Conservation (phyloP, 2,329 filamentous ascomycete species). For the Colletotrichum chlorophyti region DNA sequence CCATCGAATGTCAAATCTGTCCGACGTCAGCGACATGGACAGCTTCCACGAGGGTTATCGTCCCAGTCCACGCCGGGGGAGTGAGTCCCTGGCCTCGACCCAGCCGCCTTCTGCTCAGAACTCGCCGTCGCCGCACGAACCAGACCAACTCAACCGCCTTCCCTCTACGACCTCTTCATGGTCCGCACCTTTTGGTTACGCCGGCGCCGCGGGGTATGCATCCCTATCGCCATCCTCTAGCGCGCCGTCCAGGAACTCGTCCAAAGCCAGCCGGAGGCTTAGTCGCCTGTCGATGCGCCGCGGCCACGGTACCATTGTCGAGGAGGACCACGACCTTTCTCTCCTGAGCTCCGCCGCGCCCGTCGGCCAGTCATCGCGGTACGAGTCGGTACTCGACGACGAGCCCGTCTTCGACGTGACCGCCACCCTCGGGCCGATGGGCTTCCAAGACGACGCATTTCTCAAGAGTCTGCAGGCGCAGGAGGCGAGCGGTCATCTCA, state of each 20-base stretch:
- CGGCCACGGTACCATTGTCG: conserved; percentile 38
- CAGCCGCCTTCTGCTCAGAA: conserved; percentile 40
- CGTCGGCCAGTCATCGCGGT: conserved; percentile 42
- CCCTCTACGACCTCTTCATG: conserved; percentile 30
- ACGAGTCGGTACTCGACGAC: conserved; percentile 38
- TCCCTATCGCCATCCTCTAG: conserved; percentile 25
- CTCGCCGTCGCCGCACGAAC: conserved; percentile 1
- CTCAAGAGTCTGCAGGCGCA: conserved; percentile 54
- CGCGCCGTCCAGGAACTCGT: conserved; percentile 31
- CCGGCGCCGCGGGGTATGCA: conserved; percentile 33
- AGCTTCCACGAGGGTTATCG: conserved; percentile 37
- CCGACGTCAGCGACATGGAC: conserved; percentile 38
- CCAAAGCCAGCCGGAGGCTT: conserved; percentile 34
- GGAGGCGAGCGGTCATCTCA: conserved; percentile 62
- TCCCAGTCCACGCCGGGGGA: conserved; percentile 35
- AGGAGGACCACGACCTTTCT: conserved; percentile 52
- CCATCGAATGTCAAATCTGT: conserved; percentile 42
- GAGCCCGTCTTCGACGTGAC: conserved; percentile 52
- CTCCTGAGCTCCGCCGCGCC: conserved; percentile 49
- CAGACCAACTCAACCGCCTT: not conserved
- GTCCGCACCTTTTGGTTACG: conserved; percentile 39
- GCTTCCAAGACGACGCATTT: conserved; percentile 50
- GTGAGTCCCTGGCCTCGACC: conserved; percentile 48
- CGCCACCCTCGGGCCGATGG: conserved; percentile 52
- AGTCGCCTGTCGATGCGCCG: conserved; percentile 35